phyloP scores from a whole-genome alignment of 768 basidiomycete species.

The Sarcomyxa edulis region DNA sequence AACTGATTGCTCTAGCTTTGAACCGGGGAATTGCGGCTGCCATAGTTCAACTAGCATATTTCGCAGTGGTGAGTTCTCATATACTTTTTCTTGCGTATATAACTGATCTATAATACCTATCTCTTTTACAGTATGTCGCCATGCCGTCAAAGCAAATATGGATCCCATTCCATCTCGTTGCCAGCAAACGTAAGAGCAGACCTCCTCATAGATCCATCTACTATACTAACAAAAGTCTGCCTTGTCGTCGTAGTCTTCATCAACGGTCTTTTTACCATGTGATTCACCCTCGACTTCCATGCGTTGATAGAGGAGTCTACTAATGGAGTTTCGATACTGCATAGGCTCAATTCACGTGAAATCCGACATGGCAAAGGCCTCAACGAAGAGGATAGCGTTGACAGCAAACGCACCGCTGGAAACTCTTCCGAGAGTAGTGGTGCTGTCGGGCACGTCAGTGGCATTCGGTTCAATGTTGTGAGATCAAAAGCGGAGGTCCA shows the following conservation, averaged over 20 bases:
- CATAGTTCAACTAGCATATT: constrained; percentile 14
- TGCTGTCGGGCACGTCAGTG: constrained; percentile 3
- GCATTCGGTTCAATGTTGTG: constrained; percentile 10
- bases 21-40: constrained; percentile 12
- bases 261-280: constrained; percentile 18
- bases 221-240: not conserved
- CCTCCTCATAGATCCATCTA: not conserved
- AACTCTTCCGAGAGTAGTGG: not conserved
- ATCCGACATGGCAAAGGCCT: constrained; percentile 12
- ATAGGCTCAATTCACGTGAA: constrained; percentile 18
- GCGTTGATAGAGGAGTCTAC: too few species aligned
- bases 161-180: constrained; percentile 21
- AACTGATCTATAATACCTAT: not conserved
- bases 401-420: constrained; percentile 1
- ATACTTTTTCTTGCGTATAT: not conserved
- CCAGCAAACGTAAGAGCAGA: constrained; percentile 16
- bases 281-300: not conserved
- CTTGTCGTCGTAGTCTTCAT: constrained; percentile 12
- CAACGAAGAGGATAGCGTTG: constrained; percentile 12
- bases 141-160: constrained; percentile 16
- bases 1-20: constrained; percentile 12
- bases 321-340: not conserved
- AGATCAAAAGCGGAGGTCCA: too few species aligned
- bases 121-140: constrained; percentile 13
- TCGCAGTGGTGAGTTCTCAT: constrained; percentile 12